Conservation (phyloP, 2,329 filamentous ascomycete species). For the Capronia americana region DNA sequence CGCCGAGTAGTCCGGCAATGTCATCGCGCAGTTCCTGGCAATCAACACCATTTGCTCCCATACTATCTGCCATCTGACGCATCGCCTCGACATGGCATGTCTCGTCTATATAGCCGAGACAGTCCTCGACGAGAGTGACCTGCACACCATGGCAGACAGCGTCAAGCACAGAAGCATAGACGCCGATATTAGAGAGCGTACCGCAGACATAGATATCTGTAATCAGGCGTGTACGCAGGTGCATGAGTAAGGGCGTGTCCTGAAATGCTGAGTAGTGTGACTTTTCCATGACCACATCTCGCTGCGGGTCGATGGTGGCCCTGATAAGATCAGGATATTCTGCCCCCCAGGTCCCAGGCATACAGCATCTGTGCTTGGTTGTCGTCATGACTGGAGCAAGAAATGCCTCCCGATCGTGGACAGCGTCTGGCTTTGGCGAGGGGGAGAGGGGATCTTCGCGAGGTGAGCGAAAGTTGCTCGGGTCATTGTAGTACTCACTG, state of each 20-base stretch:
- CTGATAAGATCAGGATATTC: slow-evolving; percentile 59
- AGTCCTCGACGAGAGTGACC: slow-evolving; percentile 88
- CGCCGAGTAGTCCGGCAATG: slow-evolving; percentile 51
- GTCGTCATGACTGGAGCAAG: slow-evolving; percentile 39
- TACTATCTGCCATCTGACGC: slow-evolving; percentile 72
- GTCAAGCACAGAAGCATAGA: slow-evolving; percentile 90
- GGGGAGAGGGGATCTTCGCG: slow-evolving; percentile 30
- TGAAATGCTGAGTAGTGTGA: slow-evolving; percentile 88
- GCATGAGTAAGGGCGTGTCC: slow-evolving; percentile 72
- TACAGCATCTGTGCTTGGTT: slow-evolving; percentile 48
- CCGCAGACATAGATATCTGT: slow-evolving; percentile 91
- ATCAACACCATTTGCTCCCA: slow-evolving; percentile 72
- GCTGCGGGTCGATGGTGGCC: slow-evolving; percentile 56
- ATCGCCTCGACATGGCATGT: slow-evolving; percentile 73
- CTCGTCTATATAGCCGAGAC: slow-evolving; percentile 78
- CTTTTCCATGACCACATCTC: slow-evolving; percentile 68
- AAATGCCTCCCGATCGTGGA: slow-evolving; percentile 52
- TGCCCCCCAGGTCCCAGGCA: slow-evolving; percentile 51
- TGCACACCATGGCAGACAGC: slow-evolving; percentile 84
- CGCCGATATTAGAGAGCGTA: slow-evolving; percentile 81
- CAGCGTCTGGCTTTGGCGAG: slow-evolving; percentile 24
- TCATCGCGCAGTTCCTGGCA: slow-evolving; percentile 65
- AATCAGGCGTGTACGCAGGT: slow-evolving; percentile 83
- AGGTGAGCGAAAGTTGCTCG: slow-evolving; percentile 24
- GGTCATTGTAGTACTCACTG: slow-evolving; percentile 26